Conservation (phyloP, 169 alveolate genomes). For the Plasmodium relictum region DNA sequence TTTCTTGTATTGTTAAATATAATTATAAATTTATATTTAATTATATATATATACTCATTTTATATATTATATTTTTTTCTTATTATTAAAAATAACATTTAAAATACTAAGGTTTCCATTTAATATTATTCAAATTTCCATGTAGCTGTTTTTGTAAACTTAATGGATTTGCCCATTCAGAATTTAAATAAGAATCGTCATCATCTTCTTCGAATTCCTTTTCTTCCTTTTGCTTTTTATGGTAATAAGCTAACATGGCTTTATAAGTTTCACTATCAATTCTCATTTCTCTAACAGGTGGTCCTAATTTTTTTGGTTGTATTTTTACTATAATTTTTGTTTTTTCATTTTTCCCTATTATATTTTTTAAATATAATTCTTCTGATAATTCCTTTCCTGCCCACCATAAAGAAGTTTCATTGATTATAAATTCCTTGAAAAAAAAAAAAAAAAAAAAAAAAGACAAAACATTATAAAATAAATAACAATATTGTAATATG, state of each 20-base stretch:
- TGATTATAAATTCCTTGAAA: slow-evolving; percentile 83
- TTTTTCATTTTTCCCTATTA: slow-evolving; percentile 94
- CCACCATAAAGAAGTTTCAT: slow-evolving; percentile 94
- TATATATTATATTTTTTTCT: too few relatives aligned
- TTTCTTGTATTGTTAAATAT: too few relatives aligned
- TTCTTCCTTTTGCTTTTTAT: slow-evolving; percentile 94
- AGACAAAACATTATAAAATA: too few relatives aligned
- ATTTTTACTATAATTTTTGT: slow-evolving; percentile 94
- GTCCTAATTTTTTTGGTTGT: slow-evolving; percentile 91
- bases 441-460: not conserved
- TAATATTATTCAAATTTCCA: slow-evolving; percentile 77
- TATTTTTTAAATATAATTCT: slow-evolving; percentile 89
- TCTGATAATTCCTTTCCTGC: slow-evolving; percentile 95
- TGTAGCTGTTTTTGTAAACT: slow-evolving; percentile 89
- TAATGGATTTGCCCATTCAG: slow-evolving; percentile 96
- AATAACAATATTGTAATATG: too few relatives aligned
- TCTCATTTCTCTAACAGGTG: slow-evolving; percentile 97
- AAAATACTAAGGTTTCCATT: slow-evolving; percentile 59
- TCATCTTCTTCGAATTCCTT: slow-evolving; percentile 93
- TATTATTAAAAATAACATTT: too few relatives aligned
- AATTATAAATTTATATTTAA: too few relatives aligned
- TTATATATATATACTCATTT: too few relatives aligned
- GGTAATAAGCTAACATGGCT: slow-evolving; percentile 95
- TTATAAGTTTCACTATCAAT: slow-evolving; percentile 96
- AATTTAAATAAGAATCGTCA: slow-evolving; percentile 94